These are phyloP conservation scores for Trichosporon faecale DNA, from an alignment of 1,284 basidiomycete genomes.

Conservation along the genomic window DNA sequence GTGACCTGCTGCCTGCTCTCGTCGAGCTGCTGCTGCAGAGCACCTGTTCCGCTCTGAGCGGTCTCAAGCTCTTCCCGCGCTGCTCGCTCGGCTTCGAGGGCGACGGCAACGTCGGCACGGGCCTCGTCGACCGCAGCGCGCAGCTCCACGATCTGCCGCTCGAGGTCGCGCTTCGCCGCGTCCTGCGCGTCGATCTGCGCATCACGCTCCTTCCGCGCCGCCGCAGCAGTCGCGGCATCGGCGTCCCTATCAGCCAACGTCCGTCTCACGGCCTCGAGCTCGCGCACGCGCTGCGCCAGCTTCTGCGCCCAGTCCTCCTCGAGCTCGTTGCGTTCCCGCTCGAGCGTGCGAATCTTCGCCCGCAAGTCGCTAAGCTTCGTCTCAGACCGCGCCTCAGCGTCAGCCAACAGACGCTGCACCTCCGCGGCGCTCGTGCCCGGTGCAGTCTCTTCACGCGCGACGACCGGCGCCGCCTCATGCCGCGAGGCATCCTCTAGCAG, in stretches of 20 bases:
- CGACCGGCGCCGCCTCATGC: conserved; percentile 7
- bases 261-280: conserved; percentile 65
- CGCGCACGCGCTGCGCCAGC: conserved; percentile 54
- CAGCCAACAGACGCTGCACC: conserved; percentile 69
- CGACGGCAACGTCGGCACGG: conserved; percentile 54
- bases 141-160: conserved; percentile 54
- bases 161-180: conserved; percentile 58
- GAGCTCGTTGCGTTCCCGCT: conserved; percentile 53
- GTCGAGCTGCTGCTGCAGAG: conserved; percentile 50
- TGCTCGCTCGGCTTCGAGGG: conserved; percentile 51
- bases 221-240: conserved; percentile 57
- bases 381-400: conserved; percentile 73
- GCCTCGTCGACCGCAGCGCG: conserved; percentile 55
- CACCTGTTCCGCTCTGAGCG: conserved; percentile 39
- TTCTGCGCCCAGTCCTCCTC: conserved; percentile 81
- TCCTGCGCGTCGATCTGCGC: conserved; percentile 60
- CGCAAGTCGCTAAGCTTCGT: conserved; percentile 67
- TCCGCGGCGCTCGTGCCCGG: conserved; percentile 57
- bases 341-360: conserved; percentile 47
- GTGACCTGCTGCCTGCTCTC: conserved; percentile 41
- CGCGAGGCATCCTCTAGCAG: conserved; percentile 62
- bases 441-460: neutral
- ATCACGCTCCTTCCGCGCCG: conserved; percentile 61
- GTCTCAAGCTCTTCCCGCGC: conserved; percentile 51
- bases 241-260: conserved; percentile 58